phyloP scores from a whole-genome alignment of 352 stramenopile species.

The Globisporangium uncinulatum region DNA sequence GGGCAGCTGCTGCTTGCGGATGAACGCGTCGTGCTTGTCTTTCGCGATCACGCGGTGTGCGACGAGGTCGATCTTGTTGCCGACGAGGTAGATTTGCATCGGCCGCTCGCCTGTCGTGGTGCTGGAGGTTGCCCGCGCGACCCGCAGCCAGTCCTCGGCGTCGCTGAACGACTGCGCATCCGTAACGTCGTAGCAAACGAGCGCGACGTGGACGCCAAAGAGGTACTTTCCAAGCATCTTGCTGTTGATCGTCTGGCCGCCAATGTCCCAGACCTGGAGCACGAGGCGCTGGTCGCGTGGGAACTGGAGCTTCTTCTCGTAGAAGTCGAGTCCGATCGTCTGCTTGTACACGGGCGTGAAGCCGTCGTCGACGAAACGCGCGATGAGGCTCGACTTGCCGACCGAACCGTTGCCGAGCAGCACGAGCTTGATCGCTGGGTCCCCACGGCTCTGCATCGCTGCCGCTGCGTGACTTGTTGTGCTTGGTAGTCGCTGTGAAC shows the following conservation, averaged over 20 bases:
- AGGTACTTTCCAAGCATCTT: slow-evolving; percentile 87
- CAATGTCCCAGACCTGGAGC: slow-evolving; percentile 88
- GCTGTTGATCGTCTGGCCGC: slow-evolving; percentile 83
- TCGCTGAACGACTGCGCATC: slow-evolving; percentile 81
- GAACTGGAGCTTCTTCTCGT: slow-evolving; percentile 79
- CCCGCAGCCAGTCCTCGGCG: slow-evolving; percentile 68
- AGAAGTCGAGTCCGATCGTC: slow-evolving; percentile 85
- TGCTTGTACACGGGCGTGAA: slow-evolving; percentile 85
- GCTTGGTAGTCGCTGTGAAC: neutral
- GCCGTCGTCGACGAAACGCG: slow-evolving; percentile 74
- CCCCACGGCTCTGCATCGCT: slow-evolving; percentile 22
- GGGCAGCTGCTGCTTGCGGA: slow-evolving; percentile 46
- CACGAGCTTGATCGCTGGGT: slow-evolving; percentile 78
- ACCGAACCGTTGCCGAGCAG: slow-evolving; percentile 83
- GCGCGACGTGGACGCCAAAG: slow-evolving; percentile 66
- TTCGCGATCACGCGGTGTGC: slow-evolving; percentile 62
- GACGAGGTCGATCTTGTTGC: slow-evolving; percentile 87
- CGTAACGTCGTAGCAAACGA: slow-evolving; percentile 87
- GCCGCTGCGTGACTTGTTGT: neutral
- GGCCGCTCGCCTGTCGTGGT: slow-evolving; percentile 16
- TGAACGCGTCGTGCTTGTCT: slow-evolving; percentile 73
- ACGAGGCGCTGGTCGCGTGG: slow-evolving; percentile 67
- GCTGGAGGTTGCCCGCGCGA: slow-evolving; percentile 18
- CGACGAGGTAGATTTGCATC: slow-evolving; percentile 67
- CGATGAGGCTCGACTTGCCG: slow-evolving; percentile 83